Percentiles rank a stretch among this genome's conserved stretches.
Conservation (phyloP, 2,329 filamentous ascomycete genomes). For the Akanthomyces muscarius region DNA sequence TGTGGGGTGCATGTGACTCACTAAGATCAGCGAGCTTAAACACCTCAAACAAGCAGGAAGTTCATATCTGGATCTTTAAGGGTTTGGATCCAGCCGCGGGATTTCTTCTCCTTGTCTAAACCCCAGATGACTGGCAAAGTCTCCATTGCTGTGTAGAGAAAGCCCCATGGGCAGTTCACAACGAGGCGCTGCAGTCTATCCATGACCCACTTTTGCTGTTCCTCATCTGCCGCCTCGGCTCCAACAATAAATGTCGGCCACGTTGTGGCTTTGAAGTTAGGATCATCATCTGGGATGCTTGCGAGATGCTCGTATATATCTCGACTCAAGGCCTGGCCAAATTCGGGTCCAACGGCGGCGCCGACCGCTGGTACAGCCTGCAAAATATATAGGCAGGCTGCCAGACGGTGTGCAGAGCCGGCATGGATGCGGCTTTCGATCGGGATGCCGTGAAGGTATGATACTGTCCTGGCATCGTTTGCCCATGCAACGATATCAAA, state of each 20-base stretch:
- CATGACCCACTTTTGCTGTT: slow-evolving; percentile 46
- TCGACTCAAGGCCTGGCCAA: slow-evolving; percentile 34
- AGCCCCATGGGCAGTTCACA: slow-evolving; percentile 44
- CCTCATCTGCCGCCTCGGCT: slow-evolving; percentile 43
- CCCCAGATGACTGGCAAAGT: slow-evolving; percentile 43
- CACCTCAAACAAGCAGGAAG: slow-evolving; percentile 40
- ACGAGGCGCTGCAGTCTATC: slow-evolving; percentile 40
- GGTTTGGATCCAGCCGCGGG: slow-evolving; percentile 41
- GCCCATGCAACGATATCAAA: slow-evolving; percentile 43
- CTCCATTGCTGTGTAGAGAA: slow-evolving; percentile 44
- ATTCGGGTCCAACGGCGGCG: slow-evolving; percentile 26
- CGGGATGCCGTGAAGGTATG: slow-evolving; percentile 31
- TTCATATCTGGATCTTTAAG: slow-evolving; percentile 39
- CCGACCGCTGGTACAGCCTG: slow-evolving; percentile 34
- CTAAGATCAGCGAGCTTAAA: background rate
- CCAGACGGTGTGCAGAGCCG: slow-evolving; percentile 41
- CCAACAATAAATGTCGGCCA: slow-evolving; percentile 56
- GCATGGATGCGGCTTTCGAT: slow-evolving; percentile 37
- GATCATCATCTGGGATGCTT: slow-evolving; percentile 44
- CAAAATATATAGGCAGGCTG: slow-evolving; percentile 44
- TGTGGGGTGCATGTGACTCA: background rate
- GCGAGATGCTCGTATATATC: slow-evolving; percentile 46
- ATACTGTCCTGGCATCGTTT: slow-evolving; percentile 31
- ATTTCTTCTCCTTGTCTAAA: slow-evolving; percentile 29
- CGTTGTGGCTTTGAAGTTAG: slow-evolving; percentile 52